Evolutionary conservation across 1,284 basidiomycete species (phyloP).

Genomic region (Amylostereum chailletii): DNA sequence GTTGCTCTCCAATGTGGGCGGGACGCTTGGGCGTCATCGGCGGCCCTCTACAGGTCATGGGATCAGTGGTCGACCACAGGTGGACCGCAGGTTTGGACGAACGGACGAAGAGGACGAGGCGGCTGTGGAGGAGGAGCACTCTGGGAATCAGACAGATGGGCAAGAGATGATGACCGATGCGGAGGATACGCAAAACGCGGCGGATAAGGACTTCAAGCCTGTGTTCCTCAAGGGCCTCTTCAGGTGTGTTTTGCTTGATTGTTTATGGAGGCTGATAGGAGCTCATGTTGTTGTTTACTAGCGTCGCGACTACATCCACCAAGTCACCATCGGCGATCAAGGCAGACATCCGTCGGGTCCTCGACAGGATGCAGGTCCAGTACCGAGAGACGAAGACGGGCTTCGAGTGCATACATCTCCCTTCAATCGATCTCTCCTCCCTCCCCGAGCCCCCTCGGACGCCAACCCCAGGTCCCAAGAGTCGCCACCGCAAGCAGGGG

Average conservation of each 20-base stretch:
- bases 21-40: conserved; percentile 55
- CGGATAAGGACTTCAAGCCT: conserved; percentile 74
- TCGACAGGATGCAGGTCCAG: conserved; percentile 92
- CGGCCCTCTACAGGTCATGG: conserved; percentile 59
- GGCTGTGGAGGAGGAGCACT: conserved; percentile 15
- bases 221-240: conserved; percentile 86
- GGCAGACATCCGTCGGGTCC: conserved; percentile 76
- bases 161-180: conserved; percentile 20
- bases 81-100: conserved; percentile 41
- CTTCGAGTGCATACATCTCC: conserved; percentile 93
- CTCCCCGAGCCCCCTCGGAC: conserved; percentile 32
- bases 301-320: conserved; percentile 92
- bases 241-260: conserved; percentile 41
- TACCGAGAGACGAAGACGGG: conserved; percentile 87
- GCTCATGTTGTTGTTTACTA: conserved; percentile 20
- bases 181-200: conserved; percentile 31
- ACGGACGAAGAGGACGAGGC: conserved; percentile 28
- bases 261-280: background rate
- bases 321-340: conserved; percentile 80
- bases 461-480: conserved; percentile 18
- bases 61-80: conserved; percentile 28
- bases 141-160: conserved; percentile 9
- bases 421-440: conserved; percentile 83
- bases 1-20: conserved; percentile 39
- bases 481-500: conserved; percentile 38